phyloP scores from a whole-genome alignment of 2,329 filamentous ascomycete genomes.

The Epicoccum sorghinum region DNA sequence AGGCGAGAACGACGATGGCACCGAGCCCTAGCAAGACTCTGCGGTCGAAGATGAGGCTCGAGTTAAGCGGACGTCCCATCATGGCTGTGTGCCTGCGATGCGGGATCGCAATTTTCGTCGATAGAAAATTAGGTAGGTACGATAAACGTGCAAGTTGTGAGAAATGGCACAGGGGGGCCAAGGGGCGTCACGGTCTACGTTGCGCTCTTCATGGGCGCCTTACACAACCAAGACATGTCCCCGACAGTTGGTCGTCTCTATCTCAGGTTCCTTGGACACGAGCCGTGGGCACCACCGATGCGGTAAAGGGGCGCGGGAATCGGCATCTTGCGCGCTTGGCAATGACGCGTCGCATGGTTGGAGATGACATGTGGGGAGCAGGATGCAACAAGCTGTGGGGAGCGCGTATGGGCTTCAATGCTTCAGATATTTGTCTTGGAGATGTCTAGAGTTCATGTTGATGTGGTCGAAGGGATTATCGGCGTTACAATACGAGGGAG shows the following conservation, averaged over 20 bases:
- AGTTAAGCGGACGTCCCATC: constrained; percentile 30
- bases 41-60: constrained; percentile 36
- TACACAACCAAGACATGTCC: constrained; percentile 13
- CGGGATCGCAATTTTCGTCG: constrained; percentile 4
- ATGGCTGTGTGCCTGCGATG: constrained; percentile 19
- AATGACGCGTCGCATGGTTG: constrained; percentile 27
- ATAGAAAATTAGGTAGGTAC: neutral
- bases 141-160: neutral
- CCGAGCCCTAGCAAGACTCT: constrained; percentile 31
- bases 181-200: constrained; percentile 1
- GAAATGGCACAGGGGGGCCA: neutral
- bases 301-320: constrained; percentile 28
- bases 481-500: constrained; percentile 3
- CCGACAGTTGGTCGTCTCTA: constrained; percentile 5
- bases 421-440: neutral
- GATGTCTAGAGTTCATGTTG: neutral
- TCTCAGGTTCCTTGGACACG: constrained; percentile 16
- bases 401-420: neutral
- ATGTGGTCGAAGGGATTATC: neutral
- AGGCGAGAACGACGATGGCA: constrained; percentile 28
- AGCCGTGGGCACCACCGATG: constrained; percentile 17
- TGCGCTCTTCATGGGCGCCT: constrained; percentile 23
- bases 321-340: constrained; percentile 28
- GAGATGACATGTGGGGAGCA: constrained; percentile 5
- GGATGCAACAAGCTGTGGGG: constrained; percentile 8